These are phyloP conservation scores for Pythium pectinolyticum DNA, from an alignment of 352 stramenopile genomes.

Conservation along the genomic window DNA sequence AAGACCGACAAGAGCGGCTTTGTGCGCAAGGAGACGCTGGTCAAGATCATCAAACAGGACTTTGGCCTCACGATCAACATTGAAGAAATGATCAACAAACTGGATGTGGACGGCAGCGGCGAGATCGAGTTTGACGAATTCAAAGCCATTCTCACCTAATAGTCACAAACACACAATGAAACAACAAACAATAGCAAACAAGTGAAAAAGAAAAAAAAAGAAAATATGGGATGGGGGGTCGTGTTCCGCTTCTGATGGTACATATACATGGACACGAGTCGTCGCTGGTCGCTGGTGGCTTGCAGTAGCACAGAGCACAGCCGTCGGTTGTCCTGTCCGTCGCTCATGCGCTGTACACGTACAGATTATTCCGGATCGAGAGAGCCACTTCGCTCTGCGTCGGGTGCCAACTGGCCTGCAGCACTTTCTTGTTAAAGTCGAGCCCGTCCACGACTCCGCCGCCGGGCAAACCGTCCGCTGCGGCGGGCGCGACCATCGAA, in stretches of 20 bases:
- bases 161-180: neutral
- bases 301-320: too few relatives aligned
- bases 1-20: slow-evolving; percentile 91
- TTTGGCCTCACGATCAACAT: slow-evolving; percentile 97
- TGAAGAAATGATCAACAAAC: slow-evolving; percentile 96
- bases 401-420: slow-evolving; percentile 86
- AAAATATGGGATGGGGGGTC: neutral
- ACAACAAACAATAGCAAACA: neutral
- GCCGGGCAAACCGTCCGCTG: slow-evolving; percentile 12
- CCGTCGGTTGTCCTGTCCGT: too few relatives aligned
- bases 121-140: slow-evolving; percentile 98
- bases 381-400: slow-evolving; percentile 78
- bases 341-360: slow-evolving; percentile 72
- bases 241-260: slow-evolving; percentile 5
- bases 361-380: slow-evolving; percentile 82
- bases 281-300: neutral
- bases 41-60: slow-evolving; percentile 96
- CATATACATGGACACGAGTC: slow-evolving; percentile 5
- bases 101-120: slow-evolving; percentile 93
- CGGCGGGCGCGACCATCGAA: slow-evolving; percentile 43
- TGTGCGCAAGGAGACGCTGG: slow-evolving; percentile 85
- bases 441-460: slow-evolving; percentile 38
- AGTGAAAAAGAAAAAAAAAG: neutral
- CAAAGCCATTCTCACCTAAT: slow-evolving; percentile 86
- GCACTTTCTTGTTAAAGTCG: slow-evolving; percentile 86